phyloP scores from a whole-genome alignment of 108 stramenopile genomes.

The Nitzschia sp. region DNA sequence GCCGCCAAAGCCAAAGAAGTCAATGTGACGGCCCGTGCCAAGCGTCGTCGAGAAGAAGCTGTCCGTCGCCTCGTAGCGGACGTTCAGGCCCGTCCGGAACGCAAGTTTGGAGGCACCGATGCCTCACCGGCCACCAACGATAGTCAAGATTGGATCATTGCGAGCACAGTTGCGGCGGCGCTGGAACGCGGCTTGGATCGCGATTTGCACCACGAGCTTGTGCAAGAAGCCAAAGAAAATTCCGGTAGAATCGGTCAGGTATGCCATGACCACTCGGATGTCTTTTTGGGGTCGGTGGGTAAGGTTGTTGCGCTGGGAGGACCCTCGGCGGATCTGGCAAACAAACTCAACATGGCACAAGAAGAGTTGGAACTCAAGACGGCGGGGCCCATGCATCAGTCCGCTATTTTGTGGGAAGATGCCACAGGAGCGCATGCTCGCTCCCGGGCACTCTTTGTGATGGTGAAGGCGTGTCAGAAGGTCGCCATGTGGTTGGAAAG shows the following conservation, averaged over 20 bases:
- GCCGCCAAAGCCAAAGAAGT: neutral
- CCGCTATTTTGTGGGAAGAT: slow-evolving; percentile 61
- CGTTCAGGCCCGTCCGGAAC: slow-evolving; percentile 64
- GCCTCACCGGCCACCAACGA: slow-evolving; percentile 39
- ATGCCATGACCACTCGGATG: slow-evolving; percentile 89
- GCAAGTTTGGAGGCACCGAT: slow-evolving; percentile 7
- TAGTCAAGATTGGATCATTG: slow-evolving; percentile 70
- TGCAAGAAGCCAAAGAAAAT: slow-evolving; percentile 77
- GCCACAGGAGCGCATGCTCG: slow-evolving; percentile 60
- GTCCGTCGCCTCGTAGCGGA: slow-evolving; percentile 82
- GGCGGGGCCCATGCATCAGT: slow-evolving; percentile 66
- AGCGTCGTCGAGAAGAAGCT: slow-evolving; percentile 81
- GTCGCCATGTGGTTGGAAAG: slow-evolving; percentile 77
- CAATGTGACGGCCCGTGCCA: slow-evolving; percentile 43
- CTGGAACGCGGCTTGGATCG: slow-evolving; percentile 84
- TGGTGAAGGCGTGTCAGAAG: slow-evolving; percentile 77
- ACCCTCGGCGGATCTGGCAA: slow-evolving; percentile 69
- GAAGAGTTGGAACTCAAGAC: slow-evolving; percentile 73
- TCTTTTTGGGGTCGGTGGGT: slow-evolving; percentile 80
- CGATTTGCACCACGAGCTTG: slow-evolving; percentile 76
- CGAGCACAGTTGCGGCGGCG: slow-evolving; percentile 74
- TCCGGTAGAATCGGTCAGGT: slow-evolving; percentile 66
- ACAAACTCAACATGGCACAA: slow-evolving; percentile 62
- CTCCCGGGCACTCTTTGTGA: slow-evolving; percentile 65
- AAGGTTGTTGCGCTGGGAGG: slow-evolving; percentile 81